Base-by-base conservation (phyloP, 1,284 basidiomycete species). In the Puccinia triticina region DNA sequence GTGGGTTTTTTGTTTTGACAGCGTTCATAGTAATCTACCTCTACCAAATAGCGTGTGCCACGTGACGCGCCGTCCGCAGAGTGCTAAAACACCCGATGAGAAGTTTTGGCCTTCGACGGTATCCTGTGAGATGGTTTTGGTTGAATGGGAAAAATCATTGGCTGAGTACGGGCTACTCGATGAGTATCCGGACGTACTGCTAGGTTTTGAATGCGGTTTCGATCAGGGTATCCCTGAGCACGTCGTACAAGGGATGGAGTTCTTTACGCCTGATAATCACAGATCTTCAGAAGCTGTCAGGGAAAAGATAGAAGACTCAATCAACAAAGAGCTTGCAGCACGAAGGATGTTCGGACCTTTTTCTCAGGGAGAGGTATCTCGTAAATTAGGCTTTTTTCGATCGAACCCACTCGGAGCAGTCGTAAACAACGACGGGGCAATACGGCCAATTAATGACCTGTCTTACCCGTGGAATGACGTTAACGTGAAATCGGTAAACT, bases 281-380 rank as follows among this genome's bases (percentile, higher is more conserved):
- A 1, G 16, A 16, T 71, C 67, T 4, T 26, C 67, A 1, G 4
- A 16, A 3, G 5, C 3, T 4, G 67, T 37, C 18, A 4, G 5
- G 40, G 32, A 40, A 18, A n/a, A 71, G 7, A 71, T 71, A 4
- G 26, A 34, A 11, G 26, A 71, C 1, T 34, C 4, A n/a, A 34
- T 71, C 29, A 40, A 16, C 18, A 4, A 71, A 48, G 71, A 46
- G 50, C 50, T n/a, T n/a, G n/a, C n/a, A n/a, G n/a, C n/a, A n/a
- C n/a, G n/a, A n/a, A n/a, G n/a, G n/a, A n/a, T n/a, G 23, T 73
- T 73, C 18, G 71, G 71, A 11, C 71, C 71, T 0, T 73, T 5
- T n/a, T 26, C 37, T 8, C 43, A 73, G 23, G 71, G 50, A 43
- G 71, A 73, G 26, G 50, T 73, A 7, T 46, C 64, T 4, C 12